Base-by-base conservation (phyloP, 2,329 filamentous ascomycete species). In the Penicillium corylophilum region DNA sequence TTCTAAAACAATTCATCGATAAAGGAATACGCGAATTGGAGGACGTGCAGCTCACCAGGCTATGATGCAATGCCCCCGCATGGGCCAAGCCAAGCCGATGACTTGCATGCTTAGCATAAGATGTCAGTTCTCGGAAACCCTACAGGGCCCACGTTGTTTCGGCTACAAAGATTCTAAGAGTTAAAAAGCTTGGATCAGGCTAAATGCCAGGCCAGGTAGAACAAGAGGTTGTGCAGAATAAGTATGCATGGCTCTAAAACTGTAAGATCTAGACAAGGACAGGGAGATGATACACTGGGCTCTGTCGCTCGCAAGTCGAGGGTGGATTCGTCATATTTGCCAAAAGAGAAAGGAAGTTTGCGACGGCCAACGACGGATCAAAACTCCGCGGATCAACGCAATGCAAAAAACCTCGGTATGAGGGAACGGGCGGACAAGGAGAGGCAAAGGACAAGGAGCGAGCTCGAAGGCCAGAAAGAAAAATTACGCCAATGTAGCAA, bases 261-360 rank as follows among this genome's bases (percentile, higher is more conserved):
- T 52, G 50, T 39, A 28, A 46, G 46, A 52, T 59, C 57, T 57
- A 59, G 51, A 61, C 61, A 57, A 52, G 46, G 46, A 55, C 48
- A 46, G 49, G 49, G 36, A 45, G 48, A 45, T 47, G 33, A 29
- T 33, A 46, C 31, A 51, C 23, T 39, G 9, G 16, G 24, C 31
- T 44, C 39, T 39, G 44, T 43, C 24, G 29, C 43, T 50, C 46
- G 44, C 48, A 54, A 49, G 48, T 39, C 47, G 41, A 44, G 35
- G 51, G 50, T 44, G 54, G 38, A 40, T 57, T 48, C 56, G 55
- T 57, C 54, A 53, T 62, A 62, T 62, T 61, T 59, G 56, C 53
- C 49, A 55, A 55, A 50, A 53, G 46, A 26, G 10, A 48, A 46
- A 45, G 46, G 39, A 26, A 48, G 46, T 51, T 53, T 53, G 51